Evolutionary conservation across 805 yeast genomes (phyloP).

Genomic region (Candida montana): DNA sequence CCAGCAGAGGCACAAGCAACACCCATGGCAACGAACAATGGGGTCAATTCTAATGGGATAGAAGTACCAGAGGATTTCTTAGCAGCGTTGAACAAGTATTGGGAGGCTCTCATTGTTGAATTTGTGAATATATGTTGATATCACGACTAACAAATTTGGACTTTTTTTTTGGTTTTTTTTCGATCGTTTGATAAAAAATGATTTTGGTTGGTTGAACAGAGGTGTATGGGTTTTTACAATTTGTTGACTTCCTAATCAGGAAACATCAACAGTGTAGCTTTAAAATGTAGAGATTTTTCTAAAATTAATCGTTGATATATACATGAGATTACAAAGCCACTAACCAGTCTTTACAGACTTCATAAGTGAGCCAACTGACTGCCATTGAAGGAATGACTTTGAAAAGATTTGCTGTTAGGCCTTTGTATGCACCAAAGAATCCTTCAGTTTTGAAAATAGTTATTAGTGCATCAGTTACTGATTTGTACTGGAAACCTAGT

Average conservation of each 20-base stretch:
- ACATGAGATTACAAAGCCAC: constrained; percentile 11
- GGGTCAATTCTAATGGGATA: constrained; percentile 53
- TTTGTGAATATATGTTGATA: neutral
- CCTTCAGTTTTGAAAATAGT: constrained; percentile 76
- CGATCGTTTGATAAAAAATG: constrained; percentile 2
- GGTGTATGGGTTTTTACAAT: constrained; percentile 7
- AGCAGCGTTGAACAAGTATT: constrained; percentile 38
- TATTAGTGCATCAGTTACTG: constrained; percentile 67
- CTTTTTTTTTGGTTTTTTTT: constrained; percentile 2
- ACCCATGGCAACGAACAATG: constrained; percentile 52
- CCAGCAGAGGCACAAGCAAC: constrained; percentile 46
- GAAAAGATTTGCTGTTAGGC: constrained; percentile 73
- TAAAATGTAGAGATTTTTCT: too few species aligned
- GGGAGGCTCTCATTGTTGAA: constrained; percentile 43
- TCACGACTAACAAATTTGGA: neutral
- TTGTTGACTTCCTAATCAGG: constrained; percentile 7
- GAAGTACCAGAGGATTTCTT: constrained; percentile 31
- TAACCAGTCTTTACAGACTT: constrained; percentile 51
- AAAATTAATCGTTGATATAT: too few species aligned
- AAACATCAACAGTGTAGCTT: neutral
- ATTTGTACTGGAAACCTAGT: constrained; percentile 76
- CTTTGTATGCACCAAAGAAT: constrained; percentile 61
- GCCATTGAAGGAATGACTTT: constrained; percentile 96
- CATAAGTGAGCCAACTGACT: constrained; percentile 86
- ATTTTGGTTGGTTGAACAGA: constrained; percentile 14